A percentile compares a stretch with the other conserved stretches of the same genome.
Conservation (phyloP, 2,329 filamentous ascomycete species). For the Talaromyces pinophilus region DNA sequence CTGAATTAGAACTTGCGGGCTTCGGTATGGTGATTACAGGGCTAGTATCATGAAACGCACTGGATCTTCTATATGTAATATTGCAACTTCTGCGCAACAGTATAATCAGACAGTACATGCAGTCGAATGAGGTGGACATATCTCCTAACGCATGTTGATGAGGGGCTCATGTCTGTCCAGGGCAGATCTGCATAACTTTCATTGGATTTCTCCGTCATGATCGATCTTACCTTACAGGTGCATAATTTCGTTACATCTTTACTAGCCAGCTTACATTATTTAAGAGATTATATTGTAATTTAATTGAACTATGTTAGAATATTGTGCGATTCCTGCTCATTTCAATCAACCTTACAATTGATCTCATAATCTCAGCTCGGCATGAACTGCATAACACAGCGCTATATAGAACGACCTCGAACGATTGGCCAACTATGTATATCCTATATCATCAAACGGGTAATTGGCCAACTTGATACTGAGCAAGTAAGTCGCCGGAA, state of each 20-base stretch:
- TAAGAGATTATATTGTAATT: too few relatives aligned
- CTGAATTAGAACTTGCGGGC: not conserved
- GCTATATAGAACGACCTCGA: not conserved
- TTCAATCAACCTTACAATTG: not conserved
- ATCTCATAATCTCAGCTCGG: not conserved
- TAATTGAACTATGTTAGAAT: too few relatives aligned
- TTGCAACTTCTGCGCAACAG: too few relatives aligned
- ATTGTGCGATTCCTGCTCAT: too few relatives aligned
- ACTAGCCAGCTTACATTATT: not conserved
- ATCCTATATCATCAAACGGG: not conserved
- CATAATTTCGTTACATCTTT: not conserved
- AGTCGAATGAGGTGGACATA: not conserved
- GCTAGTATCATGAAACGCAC: not conserved
- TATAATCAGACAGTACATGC: too few relatives aligned
- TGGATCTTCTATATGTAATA: too few relatives aligned
- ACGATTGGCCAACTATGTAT: not conserved
- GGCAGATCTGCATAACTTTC: not conserved
- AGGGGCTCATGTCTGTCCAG: not conserved
- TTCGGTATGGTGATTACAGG: not conserved
- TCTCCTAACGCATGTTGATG: not conserved
- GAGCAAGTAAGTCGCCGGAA: not conserved
- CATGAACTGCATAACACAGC: not conserved
- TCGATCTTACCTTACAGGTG: not conserved
- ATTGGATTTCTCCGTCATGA: not conserved
- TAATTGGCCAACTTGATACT: not conserved